Evolutionary conservation across 2,329 filamentous ascomycete species (phyloP).

Genomic region (Ophiostoma novo-ulmi): DNA sequence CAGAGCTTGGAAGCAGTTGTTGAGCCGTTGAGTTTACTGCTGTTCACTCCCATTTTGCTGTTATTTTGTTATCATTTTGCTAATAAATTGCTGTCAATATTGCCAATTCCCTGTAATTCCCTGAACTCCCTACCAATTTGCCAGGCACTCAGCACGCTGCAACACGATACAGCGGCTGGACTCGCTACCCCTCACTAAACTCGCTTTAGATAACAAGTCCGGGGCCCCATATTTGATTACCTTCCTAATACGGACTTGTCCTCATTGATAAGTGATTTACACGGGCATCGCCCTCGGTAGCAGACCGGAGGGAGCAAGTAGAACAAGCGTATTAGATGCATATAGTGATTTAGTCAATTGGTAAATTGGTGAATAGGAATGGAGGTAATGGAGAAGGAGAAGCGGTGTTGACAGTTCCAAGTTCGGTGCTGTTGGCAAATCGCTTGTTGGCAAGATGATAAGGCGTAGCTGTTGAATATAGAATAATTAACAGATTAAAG

Average conservation of each 20-base stretch:
- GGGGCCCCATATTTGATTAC: slow-evolving; percentile 11
- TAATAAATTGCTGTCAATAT: background rate
- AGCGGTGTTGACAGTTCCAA: background rate
- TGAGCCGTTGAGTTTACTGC: background rate
- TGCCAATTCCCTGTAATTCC: background rate
- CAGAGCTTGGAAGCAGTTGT: background rate
- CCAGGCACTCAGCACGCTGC: background rate
- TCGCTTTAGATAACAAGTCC: slow-evolving; percentile 9
- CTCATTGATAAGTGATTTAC: background rate
- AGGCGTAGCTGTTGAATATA: background rate
- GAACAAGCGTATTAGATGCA: background rate
- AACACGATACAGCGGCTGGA: background rate
- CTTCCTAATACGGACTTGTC: slow-evolving; percentile 14
- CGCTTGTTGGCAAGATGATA: background rate
- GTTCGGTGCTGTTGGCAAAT: slow-evolving; percentile 1
- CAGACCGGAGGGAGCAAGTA: slow-evolving; percentile 1
- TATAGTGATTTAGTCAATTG: background rate
- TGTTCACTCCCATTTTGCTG: background rate
- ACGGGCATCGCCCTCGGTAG: background rate
- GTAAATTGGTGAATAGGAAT: background rate
- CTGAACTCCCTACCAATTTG: background rate
- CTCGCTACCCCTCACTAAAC: slow-evolving; percentile 5
- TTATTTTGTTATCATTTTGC: background rate
- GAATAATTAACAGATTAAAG: background rate
- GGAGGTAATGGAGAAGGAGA: background rate